A percentile compares a stretch with the other conserved stretches of the same genome.
phyloP scores from a whole-genome alignment of 176 grass and related monocot species.

The Chrysopogon serrulatus region DNA sequence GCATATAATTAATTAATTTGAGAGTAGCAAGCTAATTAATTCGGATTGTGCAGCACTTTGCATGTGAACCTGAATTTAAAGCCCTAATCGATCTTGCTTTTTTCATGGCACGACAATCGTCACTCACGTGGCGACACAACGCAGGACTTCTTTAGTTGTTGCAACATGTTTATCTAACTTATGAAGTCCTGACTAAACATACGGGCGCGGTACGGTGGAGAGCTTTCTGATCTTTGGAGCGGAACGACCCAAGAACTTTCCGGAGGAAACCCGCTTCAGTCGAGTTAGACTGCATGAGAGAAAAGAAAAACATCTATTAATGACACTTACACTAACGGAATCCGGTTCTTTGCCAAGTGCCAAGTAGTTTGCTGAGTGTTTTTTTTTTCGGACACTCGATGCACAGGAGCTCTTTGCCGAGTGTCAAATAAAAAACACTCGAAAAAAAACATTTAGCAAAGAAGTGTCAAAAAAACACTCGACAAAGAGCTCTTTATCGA shows the following conservation, averaged over 20 bases:
- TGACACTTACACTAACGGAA: too few relatives aligned
- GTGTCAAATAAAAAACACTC: too few relatives aligned
- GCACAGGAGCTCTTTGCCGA: too few relatives aligned
- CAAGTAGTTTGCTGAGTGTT: too few relatives aligned
- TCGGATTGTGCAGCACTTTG: not conserved
- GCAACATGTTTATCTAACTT: slow-evolving; percentile 5
- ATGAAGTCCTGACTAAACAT: not conserved
- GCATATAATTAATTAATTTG: not conserved
- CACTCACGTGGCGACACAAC: slow-evolving; percentile 7
- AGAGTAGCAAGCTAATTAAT: not conserved
- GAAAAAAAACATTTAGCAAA: too few relatives aligned
- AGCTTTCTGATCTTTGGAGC: not conserved
- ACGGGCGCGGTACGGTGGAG: not conserved
- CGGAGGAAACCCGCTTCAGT: not conserved
- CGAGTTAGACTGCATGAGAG: too few relatives aligned
- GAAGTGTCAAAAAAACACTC: too few relatives aligned
- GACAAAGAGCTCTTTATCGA: too few relatives aligned
- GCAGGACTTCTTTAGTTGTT: slow-evolving; percentile 16
- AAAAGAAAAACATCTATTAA: too few relatives aligned
- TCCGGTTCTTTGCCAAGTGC: too few relatives aligned
- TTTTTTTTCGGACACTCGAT: too few relatives aligned
- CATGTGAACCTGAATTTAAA: slow-evolving; percentile 21
- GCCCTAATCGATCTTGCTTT: not conserved
- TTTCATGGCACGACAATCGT: not conserved
- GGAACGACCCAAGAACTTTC: not conserved